These are phyloP conservation scores for Colletotrichum melonis DNA, from an alignment of 2,329 filamentous ascomycete genomes.

Conservation along the genomic window DNA sequence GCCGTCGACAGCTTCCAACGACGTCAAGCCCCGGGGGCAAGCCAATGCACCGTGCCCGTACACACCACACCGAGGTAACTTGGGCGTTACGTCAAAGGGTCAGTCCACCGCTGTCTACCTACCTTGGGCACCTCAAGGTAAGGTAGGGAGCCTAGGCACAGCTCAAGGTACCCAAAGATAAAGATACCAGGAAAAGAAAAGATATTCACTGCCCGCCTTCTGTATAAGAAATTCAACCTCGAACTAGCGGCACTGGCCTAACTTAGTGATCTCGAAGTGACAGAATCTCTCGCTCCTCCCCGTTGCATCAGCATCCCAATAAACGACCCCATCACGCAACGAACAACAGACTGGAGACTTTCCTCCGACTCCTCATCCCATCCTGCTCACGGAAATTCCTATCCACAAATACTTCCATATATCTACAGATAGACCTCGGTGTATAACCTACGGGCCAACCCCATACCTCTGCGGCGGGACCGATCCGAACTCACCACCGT, in stretches of 20 bases:
- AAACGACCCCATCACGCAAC: not conserved
- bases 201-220: not conserved
- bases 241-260: not conserved
- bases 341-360: not conserved
- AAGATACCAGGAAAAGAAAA: not conserved
- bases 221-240: not conserved
- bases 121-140: too few species aligned
- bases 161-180: not conserved
- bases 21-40: not conserved
- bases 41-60: not conserved
- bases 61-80: not conserved
- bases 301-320: not conserved
- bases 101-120: not conserved
- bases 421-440: too few species aligned
- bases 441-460: not conserved
- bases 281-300: not conserved
- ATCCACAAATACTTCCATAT: not conserved
- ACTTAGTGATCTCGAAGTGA: not conserved
- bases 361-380: not conserved
- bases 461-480: slow-evolving; percentile 8
- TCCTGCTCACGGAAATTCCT: not conserved
- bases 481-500: slow-evolving; percentile 30
- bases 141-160: not conserved
- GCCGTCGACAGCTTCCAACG: not conserved
- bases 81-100: not conserved